phyloP scores from a whole-genome alignment of 345 rosid genomes.

The Brassica nigra region DNA sequence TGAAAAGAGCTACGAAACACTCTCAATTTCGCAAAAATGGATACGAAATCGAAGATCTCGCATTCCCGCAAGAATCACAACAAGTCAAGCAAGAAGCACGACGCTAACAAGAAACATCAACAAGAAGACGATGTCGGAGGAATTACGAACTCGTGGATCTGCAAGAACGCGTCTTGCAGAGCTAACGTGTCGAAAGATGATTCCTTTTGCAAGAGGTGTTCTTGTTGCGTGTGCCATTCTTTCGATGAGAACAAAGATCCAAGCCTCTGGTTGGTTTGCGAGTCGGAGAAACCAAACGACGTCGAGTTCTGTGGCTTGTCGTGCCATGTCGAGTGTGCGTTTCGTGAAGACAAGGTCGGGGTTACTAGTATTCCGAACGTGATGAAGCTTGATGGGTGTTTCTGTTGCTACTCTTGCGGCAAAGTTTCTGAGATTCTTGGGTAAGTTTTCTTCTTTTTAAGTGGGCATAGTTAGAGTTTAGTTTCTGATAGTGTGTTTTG shows the following conservation, averaged over 20 bases:
- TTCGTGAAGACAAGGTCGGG: constrained; percentile 78
- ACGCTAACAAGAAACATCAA: constrained; percentile 22
- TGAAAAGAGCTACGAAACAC: constrained; percentile 11
- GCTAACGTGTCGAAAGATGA: constrained; percentile 59
- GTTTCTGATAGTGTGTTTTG: background rate
- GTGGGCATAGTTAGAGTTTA: background rate
- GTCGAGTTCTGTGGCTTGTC: constrained; percentile 81
- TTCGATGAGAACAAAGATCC: constrained; percentile 79
- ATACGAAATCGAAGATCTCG: constrained; percentile 65
- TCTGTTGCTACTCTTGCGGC: constrained; percentile 95
- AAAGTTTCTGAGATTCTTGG: constrained; percentile 92
- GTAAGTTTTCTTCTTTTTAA: constrained; percentile 46
- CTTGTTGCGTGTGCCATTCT: constrained; percentile 89
- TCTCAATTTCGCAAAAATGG: constrained; percentile 31
- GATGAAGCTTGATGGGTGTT: constrained; percentile 47
- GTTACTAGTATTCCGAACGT: constrained; percentile 45
- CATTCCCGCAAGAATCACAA: constrained; percentile 50
- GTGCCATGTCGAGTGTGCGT: constrained; percentile 95
- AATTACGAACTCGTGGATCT: constrained; percentile 60
- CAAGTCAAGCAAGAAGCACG: constrained; percentile 70
- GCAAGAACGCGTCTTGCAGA: constrained; percentile 46
- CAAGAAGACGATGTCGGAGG: constrained; percentile 30
- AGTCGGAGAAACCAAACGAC: constrained; percentile 33
- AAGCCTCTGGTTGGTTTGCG: constrained; percentile 47
- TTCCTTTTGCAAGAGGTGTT: constrained; percentile 92